A percentile compares a stretch with the other conserved stretches of the same genome.
Evolutionary conservation across 208 protist genomes (phyloP).

Genomic region (Crithidia expoeki): DNA sequence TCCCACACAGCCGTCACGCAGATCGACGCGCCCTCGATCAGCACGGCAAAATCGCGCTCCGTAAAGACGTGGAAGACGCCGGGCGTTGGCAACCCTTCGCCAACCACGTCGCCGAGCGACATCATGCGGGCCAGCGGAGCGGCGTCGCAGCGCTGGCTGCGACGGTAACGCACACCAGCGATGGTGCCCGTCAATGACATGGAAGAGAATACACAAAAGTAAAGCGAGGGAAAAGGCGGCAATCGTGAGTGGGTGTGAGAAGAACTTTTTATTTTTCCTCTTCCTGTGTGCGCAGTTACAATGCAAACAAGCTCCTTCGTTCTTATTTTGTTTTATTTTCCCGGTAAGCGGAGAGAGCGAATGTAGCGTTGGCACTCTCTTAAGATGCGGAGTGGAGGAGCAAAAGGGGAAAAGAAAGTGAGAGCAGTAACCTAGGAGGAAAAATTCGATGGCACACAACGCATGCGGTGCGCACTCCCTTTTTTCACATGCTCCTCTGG

Average conservation of each 20-base stretch:
- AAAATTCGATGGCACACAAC: too few species aligned
- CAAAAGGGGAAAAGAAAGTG: not conserved
- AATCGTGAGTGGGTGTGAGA: too few species aligned
- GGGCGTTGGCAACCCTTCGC: constrained; percentile 44
- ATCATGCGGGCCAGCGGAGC: constrained; percentile 40
- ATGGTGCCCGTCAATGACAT: constrained; percentile 21
- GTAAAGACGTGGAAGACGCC: constrained; percentile 43
- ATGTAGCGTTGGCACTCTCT: too few species aligned
- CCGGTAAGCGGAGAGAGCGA: too few species aligned
- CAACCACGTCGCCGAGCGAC: constrained; percentile 36
- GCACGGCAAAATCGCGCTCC: constrained; percentile 40
- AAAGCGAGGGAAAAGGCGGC: not conserved
- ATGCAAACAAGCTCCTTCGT: too few species aligned
- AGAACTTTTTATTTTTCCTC: too few species aligned
- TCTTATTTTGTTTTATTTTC: too few species aligned
- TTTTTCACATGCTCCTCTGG: too few species aligned
- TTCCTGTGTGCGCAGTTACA: too few species aligned
- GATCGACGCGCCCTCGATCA: constrained; percentile 74
- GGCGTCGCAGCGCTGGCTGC: constrained; percentile 53
- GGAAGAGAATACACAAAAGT: too few species aligned
- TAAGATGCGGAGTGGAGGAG: too few species aligned
- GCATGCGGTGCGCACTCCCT: too few species aligned
- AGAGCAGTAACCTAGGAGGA: not conserved
- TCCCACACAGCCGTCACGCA: constrained; percentile 66
- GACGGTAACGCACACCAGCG: constrained; percentile 50